Percentiles rank a stretch among this genome's conserved stretches.
phyloP scores from a whole-genome alignment of 129 eudicot species.

The Flaveria brownii region DNA sequence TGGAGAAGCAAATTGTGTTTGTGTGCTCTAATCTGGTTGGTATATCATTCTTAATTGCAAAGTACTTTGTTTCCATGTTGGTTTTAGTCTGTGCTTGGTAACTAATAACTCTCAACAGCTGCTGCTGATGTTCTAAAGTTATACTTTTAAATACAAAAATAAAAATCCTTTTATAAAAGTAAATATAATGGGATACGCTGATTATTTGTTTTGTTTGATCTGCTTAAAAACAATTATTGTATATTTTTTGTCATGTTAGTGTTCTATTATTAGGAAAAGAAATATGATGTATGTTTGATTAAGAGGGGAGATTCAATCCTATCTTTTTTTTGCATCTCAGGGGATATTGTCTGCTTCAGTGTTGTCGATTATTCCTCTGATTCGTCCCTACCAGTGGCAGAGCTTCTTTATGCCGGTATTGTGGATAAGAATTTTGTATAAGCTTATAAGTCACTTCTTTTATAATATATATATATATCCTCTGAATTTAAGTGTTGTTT shows the following conservation, averaged over 20 bases:
- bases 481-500: neutral
- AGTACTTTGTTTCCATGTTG: slow-evolving; percentile 3
- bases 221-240: neutral
- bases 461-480: neutral
- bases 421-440: neutral
- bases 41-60: slow-evolving; percentile 16
- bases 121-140: no score
- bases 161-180: neutral
- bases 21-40: slow-evolving; percentile 84
- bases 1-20: slow-evolving; percentile 90
- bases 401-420: slow-evolving; percentile 97
- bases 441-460: neutral
- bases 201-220: neutral
- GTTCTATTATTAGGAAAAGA: neutral
- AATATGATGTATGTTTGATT: no score
- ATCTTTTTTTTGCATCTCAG: slow-evolving; percentile 56
- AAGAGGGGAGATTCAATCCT: neutral
- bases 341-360: slow-evolving; percentile 88
- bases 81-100: slow-evolving; percentile 1
- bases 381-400: slow-evolving; percentile 99
- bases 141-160: no score
- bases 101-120: neutral
- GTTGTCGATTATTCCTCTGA: slow-evolving; percentile 78
- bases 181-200: no score
- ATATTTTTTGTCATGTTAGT: neutral